A percentile compares a stretch with the other conserved stretches of the same genome.
These are phyloP conservation scores for Mycogone perniciosa DNA, from an alignment of 2,329 filamentous ascomycete genomes.

Conservation along the genomic window DNA sequence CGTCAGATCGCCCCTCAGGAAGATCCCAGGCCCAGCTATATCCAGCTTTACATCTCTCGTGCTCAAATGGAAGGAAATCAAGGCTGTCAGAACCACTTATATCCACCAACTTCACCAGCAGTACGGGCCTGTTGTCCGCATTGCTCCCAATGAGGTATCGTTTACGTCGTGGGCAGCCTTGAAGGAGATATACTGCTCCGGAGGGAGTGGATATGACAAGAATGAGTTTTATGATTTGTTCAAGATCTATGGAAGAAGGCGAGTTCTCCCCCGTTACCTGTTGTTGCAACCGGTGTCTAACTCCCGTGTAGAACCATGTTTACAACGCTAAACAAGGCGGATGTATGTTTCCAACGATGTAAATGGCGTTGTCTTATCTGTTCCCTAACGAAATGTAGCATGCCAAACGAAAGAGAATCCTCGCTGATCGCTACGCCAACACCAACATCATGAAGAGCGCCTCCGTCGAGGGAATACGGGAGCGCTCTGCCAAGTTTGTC, in stretches of 20 bases:
- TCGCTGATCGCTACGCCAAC: conserved; percentile 64
- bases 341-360: conserved; percentile 31
- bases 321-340: conserved; percentile 47
- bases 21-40: conserved; percentile 42
- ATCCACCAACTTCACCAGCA: conserved; percentile 48
- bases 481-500: conserved; percentile 50
- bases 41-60: conserved; percentile 45
- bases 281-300: background rate
- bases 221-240: conserved; percentile 60
- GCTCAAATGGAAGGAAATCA: conserved; percentile 52
- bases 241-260: conserved; percentile 50
- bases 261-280: conserved; percentile 12
- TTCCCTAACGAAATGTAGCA: conserved; percentile 38
- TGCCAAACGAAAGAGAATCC: conserved; percentile 53
- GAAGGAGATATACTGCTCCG: conserved; percentile 57
- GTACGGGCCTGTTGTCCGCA: conserved; percentile 52
- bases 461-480: conserved; percentile 51
- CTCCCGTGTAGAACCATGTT: conserved; percentile 48
- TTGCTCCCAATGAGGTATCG: conserved; percentile 53
- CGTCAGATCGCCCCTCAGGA: conserved; percentile 28
- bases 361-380: background rate
- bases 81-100: conserved; percentile 45
- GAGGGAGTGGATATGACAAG: conserved; percentile 59
- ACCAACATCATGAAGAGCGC: conserved; percentile 54
- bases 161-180: conserved; percentile 51